Base-by-base conservation (phyloP, 2,329 filamentous ascomycete species). In the Cercospora canescens region DNA sequence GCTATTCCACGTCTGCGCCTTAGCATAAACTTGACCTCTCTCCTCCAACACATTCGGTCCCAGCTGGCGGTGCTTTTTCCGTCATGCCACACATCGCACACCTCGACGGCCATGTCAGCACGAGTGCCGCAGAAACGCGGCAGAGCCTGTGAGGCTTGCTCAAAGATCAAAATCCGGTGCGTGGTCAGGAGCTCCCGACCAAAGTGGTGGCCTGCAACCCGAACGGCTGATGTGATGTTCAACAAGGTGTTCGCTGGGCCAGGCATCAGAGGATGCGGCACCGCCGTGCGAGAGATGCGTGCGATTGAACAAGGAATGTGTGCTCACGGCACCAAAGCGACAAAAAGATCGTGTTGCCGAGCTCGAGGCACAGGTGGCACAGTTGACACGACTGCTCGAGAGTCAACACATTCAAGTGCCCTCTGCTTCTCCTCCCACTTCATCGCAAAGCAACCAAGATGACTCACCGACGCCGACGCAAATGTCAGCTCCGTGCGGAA, bases 281-380 rank as follows among this genome's bases (percentile, higher is more conserved):
- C 72, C 70, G 28, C 74, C 73, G 1, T 76, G 75, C 45, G 69
- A 74, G 39, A 62, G 75, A 60, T 76, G 75, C 57, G 55, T 65
- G 1, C 71, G 75, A 9, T 69, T 74, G 16, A 65, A 67, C 39
- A 73, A 75, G 58, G 67, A 73, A 21, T 76, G 75, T 67, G 39
- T 66, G 1, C 59, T 75, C 4, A 69, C 74, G 4, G 60, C 64
- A 2, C 72, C 73, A 4, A 72, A 72, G 52, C 67, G 73, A 21
- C 65, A 70, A 55, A 72, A 69, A 48, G 70, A 72, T 55, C 63
- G 68, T 6, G 70, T 72, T 3, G 70, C 70, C 6, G 74, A 76
- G 52, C 70, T 76, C 6, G 75, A 76, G 60, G 72, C 73, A 11
- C 69, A 74, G 64, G 72, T 76, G 3, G 73, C 71, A n/a, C 64